These are phyloP conservation scores for Xylariaceae sp. DNA, from an alignment of 2,329 filamentous ascomycete genomes.

Conservation along the genomic window DNA sequence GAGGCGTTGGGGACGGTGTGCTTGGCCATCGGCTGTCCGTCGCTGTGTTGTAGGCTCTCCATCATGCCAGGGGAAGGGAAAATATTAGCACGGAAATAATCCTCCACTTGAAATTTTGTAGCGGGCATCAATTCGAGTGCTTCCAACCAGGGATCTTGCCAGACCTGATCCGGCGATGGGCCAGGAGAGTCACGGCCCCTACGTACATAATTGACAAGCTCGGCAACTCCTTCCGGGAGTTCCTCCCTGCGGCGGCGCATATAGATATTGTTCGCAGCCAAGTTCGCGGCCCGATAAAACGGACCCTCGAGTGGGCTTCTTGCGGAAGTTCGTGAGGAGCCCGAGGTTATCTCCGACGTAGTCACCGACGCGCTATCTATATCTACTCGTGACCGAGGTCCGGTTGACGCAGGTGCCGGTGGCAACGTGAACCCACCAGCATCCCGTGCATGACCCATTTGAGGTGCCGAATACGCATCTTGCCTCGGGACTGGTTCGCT, in stretches of 20 bases:
- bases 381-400: neutral
- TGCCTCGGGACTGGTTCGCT: conserved; percentile 27
- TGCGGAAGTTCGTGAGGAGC: neutral
- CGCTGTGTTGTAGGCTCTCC: conserved; percentile 18
- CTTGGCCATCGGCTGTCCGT: conserved; percentile 22
- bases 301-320: conserved; percentile 28
- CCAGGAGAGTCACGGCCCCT: conserved; percentile 25
- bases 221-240: conserved; percentile 25
- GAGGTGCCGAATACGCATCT: conserved; percentile 19
- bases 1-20: conserved; percentile 17
- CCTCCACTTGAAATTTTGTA: conserved; percentile 23
- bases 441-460: conserved; percentile 19
- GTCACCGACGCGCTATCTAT: neutral
- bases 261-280: conserved; percentile 30
- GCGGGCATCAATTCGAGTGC: conserved; percentile 15
- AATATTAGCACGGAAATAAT: conserved; percentile 23
- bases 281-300: conserved; percentile 27
- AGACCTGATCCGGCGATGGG: conserved; percentile 19
- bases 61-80: conserved; percentile 17
- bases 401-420: conserved; percentile 11
- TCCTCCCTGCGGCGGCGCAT: conserved; percentile 20
- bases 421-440: conserved; percentile 16
- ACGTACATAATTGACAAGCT: conserved; percentile 22
- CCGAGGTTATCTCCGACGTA: conserved; percentile 19
- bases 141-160: conserved; percentile 14